A percentile compares a stretch with the other conserved stretches of the same genome.
Conservation (phyloP, 2,329 filamentous ascomycete genomes). For the Nigrospora oryzae region DNA sequence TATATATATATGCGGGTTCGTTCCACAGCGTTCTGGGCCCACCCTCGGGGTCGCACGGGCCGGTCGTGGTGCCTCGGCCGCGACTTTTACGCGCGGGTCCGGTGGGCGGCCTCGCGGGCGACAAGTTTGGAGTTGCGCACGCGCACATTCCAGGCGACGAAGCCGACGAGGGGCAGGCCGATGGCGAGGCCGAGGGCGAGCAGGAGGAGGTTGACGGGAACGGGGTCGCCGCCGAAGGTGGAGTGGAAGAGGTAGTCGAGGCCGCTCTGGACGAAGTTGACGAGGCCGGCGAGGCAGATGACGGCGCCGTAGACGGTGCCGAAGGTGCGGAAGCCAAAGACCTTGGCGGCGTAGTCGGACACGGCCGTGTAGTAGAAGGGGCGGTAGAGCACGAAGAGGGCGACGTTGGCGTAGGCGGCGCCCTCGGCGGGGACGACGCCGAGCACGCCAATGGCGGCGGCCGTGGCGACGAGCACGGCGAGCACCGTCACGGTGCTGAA, state of each 20-base stretch:
- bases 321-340: conserved; percentile 87
- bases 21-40: too few relatives aligned
- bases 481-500: conserved; percentile 67
- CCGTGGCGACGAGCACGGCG: conserved; percentile 57
- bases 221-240: conserved; percentile 61
- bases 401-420: conserved; percentile 68
- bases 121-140: conserved; percentile 12
- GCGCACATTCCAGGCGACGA: conserved; percentile 42
- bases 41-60: too few relatives aligned
- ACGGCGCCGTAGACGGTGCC: conserved; percentile 90
- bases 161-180: conserved; percentile 58
- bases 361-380: conserved; percentile 90
- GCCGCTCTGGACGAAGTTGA: conserved; percentile 77
- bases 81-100: too few relatives aligned
- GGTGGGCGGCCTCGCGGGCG: conserved; percentile 12
- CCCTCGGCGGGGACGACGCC: conserved; percentile 62
- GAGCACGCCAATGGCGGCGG: conserved; percentile 68
- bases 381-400: conserved; percentile 75
- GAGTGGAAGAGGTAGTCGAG: conserved; percentile 72
- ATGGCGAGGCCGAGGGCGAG: conserved; percentile 53
- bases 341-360: conserved; percentile 82
- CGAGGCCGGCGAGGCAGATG: conserved; percentile 74
- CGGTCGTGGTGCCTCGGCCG: too few relatives aligned
- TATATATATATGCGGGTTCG: too few relatives aligned
- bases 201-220: conserved; percentile 68